Base-by-base conservation (phyloP, 345 rosid species). In the Hibiscus trionum region DNA sequence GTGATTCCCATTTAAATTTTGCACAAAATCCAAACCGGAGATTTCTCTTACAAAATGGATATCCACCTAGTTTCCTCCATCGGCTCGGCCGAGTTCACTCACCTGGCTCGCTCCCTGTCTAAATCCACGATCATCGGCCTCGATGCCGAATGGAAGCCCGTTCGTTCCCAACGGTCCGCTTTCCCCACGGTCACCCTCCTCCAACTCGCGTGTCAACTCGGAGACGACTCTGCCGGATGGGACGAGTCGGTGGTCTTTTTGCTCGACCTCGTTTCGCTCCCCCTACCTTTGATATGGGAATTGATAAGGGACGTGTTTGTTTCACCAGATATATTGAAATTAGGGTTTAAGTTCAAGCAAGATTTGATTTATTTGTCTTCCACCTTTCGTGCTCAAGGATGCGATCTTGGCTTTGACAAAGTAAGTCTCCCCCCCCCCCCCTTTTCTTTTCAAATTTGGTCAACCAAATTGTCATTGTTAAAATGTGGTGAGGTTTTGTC, bases 131-230 rank as follows among this genome's bases (percentile, higher is more conserved):
- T 90, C 84, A 76, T 93, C 66, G 96, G 80, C 0, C 88, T 91
- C 72, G 98, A 93, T 74, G 98, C 95, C 16, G 98, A 93, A 59
- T 93, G 98, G 98, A 91, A 88, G 73, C 97, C 97, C 19, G 62
- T 67, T 4, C 83, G 82, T 39, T 72, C 78, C 11, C 86, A 31
- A 17, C 76, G 70, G 2, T 76, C 89, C 55, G 61, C 79, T 49
- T 89, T 88, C 63, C 97, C 98, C 9, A 79, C 77, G 6, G 96
- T 93, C 24, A 71, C 93, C 8, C 97, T 91, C 60, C 91, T 91
- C 62, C 97, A 93, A 77, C 80, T 91, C 78, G 92, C 96, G 0
- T 93, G 98, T 52, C 93, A 81, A 69, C 79, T 69, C 33, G 78
- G 80, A n/a, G 62, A 64, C 11, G 82, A 67, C 69, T 17, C 72